Evolutionary conservation across 2,329 filamentous ascomycete species (phyloP).

Genomic region (Alternaria infectoria): DNA sequence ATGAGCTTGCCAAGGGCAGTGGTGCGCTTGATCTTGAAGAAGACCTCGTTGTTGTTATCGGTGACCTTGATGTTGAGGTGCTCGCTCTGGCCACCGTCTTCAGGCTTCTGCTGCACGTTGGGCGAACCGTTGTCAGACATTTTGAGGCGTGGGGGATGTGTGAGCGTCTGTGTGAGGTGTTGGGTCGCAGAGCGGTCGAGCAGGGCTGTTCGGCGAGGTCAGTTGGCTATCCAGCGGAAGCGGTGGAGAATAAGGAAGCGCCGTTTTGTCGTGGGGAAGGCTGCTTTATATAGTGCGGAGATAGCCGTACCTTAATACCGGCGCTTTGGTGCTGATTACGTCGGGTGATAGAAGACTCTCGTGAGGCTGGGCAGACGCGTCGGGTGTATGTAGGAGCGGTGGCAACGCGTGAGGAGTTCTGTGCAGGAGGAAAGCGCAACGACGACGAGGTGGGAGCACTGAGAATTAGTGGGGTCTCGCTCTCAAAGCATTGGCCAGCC

Average conservation of each 20-base stretch:
- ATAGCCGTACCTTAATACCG: constrained; percentile 23
- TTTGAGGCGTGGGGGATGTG: constrained; percentile 3
- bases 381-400: constrained; percentile 22
- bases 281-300: constrained; percentile 28
- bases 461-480: constrained; percentile 39
- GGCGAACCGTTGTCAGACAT: constrained; percentile 55
- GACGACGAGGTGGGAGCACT: constrained; percentile 35
- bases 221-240: constrained; percentile 18
- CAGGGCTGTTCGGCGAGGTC: constrained; percentile 13
- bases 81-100: constrained; percentile 64
- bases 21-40: constrained; percentile 99
- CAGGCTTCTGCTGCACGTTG: constrained; percentile 51
- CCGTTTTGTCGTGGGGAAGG: constrained; percentile 21
- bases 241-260: constrained; percentile 30
- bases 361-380: constrained; percentile 22
- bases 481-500: constrained; percentile 26
- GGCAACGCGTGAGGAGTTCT: constrained; percentile 30
- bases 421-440: constrained; percentile 24
- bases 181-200: background rate
- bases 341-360: constrained; percentile 17
- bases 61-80: constrained; percentile 99
- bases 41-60: constrained; percentile 99
- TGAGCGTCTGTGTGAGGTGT: constrained; percentile 3
- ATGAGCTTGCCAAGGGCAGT: constrained; percentile 97
- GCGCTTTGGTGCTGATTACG: constrained; percentile 11